Base-by-base conservation (phyloP, 371 early-diverging fungal species). In the Fennellomyces sp. region DNA sequence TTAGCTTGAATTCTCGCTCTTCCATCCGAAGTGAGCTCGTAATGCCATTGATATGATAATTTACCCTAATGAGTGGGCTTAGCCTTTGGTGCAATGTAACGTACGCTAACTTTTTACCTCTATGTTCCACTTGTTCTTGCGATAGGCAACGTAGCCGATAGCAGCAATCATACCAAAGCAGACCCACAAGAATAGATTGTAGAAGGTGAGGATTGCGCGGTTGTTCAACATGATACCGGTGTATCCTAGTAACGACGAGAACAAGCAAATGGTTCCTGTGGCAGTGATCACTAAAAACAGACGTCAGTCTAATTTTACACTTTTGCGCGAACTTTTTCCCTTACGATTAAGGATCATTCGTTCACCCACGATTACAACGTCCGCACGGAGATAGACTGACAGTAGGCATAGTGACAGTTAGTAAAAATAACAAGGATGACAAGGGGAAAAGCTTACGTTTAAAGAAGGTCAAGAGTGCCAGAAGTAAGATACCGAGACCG, bases 221-320 rank as follows among this genome's bases (percentile, higher is more conserved):
- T 81, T 83, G 33, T 86, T 84, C 7, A 75, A 30, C 71, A 84
- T 76, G 63, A 86, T 86, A 0, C 86, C 86, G 13, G 64, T 54
- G 41, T 78, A 86, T 5, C 86, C 86, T 2, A 81, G 30, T 1
- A 86, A 31, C 0, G 86, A 72, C 0, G 80, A 61, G 30, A 80
- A 64, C 5, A 86, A 52, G 54, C 84, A 83, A 13, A 80, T 63
- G 0, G 66, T 65, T 1, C 83, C 81, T 6, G 83, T 79, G 2
- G 69, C 73, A 45, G 73, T 72, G 58, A 82, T 65, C 15, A 86
- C 84, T 84, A 36, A 21, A 21, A 21, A 5, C 8, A 21, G 33
- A 39, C 7, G 33, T 42, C 30, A 11, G 7, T n/a, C n/a, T n/a
- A n/a, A n/a, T n/a, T n/a, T n/a, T n/a, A n/a, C n/a, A n/a, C n/a